Evolutionary conservation across 345 rosid species (phyloP).

Genomic region (Linum usitatissimum): DNA sequence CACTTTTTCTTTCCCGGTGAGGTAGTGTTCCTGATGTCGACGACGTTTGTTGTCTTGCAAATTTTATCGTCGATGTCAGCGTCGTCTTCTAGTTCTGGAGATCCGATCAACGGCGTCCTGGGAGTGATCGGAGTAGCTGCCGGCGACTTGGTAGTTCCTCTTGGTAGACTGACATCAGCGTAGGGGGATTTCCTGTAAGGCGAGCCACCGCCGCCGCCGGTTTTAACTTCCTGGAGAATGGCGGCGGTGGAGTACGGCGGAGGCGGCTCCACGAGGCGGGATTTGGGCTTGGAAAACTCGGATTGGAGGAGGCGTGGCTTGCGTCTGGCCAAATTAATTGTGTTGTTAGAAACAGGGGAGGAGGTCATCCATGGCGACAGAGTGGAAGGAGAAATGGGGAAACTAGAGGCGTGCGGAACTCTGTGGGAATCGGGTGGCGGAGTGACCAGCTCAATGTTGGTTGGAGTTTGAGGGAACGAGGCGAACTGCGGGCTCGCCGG

Average conservation of each 20-base stretch:
- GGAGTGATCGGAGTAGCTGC: neutral
- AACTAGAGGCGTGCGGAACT: no score
- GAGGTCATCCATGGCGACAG: no score
- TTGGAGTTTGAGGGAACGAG: no score
- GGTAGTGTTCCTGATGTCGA: conserved; percentile 13
- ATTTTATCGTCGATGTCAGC: conserved; percentile 36
- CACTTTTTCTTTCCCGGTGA: conserved; percentile 19
- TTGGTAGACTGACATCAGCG: neutral
- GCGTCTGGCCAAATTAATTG: neutral
- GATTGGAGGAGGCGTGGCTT: neutral
- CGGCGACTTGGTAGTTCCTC: neutral
- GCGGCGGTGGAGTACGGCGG: neutral
- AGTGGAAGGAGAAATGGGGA: no score
- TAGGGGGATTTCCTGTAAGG: neutral
- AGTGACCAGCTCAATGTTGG: no score
- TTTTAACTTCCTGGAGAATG: neutral
- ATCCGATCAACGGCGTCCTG: conserved; percentile 1
- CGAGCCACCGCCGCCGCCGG: neutral
- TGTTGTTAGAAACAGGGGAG: no score
- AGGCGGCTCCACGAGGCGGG: neutral
- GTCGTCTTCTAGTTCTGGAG: conserved; percentile 10
- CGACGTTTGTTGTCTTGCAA: conserved; percentile 24
- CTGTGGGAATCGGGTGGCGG: no score
- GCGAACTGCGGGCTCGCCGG: no score
- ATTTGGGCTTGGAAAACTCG: neutral